A percentile compares a stretch with the other conserved stretches of the same genome.
These are phyloP conservation scores for Cladophialophora exuberans DNA, from an alignment of 2,329 filamentous ascomycete species.

Conservation along the genomic window DNA sequence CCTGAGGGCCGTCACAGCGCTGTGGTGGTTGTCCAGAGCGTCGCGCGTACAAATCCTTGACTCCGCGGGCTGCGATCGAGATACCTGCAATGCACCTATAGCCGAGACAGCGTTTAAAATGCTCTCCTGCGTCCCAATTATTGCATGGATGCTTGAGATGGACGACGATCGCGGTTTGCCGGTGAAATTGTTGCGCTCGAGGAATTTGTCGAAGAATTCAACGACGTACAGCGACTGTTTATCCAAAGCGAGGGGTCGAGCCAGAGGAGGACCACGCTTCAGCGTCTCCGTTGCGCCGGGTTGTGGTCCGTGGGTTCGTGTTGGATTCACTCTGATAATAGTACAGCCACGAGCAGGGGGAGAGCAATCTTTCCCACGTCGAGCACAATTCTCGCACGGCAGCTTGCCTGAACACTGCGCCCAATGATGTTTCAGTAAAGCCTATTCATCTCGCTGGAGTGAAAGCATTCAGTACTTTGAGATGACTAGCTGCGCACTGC, in stretches of 20 bases:
- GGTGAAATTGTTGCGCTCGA: slow-evolving; percentile 6
- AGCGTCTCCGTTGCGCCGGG: too few relatives aligned
- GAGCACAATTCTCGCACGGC: not conserved
- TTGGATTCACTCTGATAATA: too few relatives aligned
- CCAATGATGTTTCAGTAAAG: too few relatives aligned
- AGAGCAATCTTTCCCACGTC: not conserved
- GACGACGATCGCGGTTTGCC: not conserved
- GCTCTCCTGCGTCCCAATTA: not conserved
- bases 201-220: slow-evolving; percentile 5
- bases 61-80: not conserved
- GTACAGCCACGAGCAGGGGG: too few relatives aligned
- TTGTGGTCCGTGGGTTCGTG: too few relatives aligned
- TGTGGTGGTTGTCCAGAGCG: not conserved
- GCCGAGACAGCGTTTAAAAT: not conserved
- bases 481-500: slow-evolving; percentile 4
- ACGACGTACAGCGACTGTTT: not conserved
- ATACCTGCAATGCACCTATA: not conserved
- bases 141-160: not conserved
- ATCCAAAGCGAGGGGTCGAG: not conserved
- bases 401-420: not conserved
- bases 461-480: slow-evolving; percentile 5
- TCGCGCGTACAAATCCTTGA: not conserved
- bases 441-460: too few relatives aligned
- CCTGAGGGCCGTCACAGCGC: not conserved
- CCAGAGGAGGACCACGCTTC: not conserved